These are phyloP conservation scores for Amphirosellinia nigrospora DNA, from an alignment of 495 filamentous ascomycete genomes.

Conservation along the genomic window DNA sequence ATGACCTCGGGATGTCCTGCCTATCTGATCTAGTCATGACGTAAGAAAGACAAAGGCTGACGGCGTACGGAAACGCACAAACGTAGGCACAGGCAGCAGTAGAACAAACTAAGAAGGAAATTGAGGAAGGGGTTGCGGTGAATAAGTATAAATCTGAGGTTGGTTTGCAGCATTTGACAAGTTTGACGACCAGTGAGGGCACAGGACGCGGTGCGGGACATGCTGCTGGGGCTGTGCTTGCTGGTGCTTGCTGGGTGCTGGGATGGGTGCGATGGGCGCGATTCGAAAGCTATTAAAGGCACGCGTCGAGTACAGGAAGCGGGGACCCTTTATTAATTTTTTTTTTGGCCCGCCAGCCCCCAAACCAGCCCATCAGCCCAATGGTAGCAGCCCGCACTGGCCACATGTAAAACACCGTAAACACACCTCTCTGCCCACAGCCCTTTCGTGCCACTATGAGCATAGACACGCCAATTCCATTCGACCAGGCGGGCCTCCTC, in stretches of 20 bases:
- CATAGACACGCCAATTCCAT: not conserved
- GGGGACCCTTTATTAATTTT: slow-evolving; percentile 8
- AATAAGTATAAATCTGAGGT: slow-evolving; percentile 7
- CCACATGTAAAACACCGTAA: slow-evolving; percentile 12
- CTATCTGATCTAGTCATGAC: not conserved
- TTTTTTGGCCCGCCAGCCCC: slow-evolving; percentile 3
- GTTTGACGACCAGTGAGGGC: slow-evolving; percentile 14
- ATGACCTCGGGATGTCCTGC: not conserved
- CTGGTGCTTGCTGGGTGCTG: too few relatives aligned
- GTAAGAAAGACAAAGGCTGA: not conserved
- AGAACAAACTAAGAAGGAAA: not conserved
- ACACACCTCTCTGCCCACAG: not conserved
- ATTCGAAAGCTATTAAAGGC: slow-evolving; percentile 10
- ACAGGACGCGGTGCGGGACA: slow-evolving; percentile 8
- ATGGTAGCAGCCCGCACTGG: not conserved
- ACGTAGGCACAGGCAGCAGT: too few relatives aligned
- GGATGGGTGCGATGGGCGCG: slow-evolving; percentile 11
- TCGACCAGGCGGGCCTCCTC: slow-evolving; percentile 9
- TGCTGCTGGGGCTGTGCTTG: too few relatives aligned
- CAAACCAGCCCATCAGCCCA: not conserved
- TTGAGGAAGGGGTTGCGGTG: slow-evolving; percentile 1
- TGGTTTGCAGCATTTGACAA: not conserved
- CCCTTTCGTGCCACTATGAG: not conserved
- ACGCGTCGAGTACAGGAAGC: slow-evolving; percentile 11
- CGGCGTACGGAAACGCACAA: not conserved